Conservation (phyloP, 2,329 filamentous ascomycete genomes). For the Aspergillus fumigatiaffinis region DNA sequence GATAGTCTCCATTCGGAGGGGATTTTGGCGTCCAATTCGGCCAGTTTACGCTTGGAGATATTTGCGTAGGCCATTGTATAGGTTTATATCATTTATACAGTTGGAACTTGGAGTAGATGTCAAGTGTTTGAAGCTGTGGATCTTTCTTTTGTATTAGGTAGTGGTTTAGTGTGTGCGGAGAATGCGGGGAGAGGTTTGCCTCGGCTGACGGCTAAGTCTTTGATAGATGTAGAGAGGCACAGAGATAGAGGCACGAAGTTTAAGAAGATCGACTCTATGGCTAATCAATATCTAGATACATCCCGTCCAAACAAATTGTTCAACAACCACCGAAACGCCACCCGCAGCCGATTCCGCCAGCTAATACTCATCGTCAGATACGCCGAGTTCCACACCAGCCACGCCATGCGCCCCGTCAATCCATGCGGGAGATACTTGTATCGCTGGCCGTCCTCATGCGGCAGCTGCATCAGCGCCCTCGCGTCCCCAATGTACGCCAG, state of each 20-base stretch:
- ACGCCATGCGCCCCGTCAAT: conserved; percentile 39
- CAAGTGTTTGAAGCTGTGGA: neutral
- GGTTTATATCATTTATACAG: too few relatives aligned
- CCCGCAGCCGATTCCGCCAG: conserved; percentile 43
- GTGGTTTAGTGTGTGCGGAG: neutral
- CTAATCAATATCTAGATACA: conserved; percentile 37
- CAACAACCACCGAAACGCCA: conserved; percentile 40
- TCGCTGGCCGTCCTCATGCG: conserved; percentile 20
- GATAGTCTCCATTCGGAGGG: conserved; percentile 39
- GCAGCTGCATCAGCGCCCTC: conserved; percentile 54
- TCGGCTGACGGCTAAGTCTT: neutral
- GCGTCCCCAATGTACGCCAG: conserved; percentile 59
- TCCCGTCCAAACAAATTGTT: conserved; percentile 44
- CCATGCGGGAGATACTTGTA: conserved; percentile 32
- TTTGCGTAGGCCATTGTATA: conserved; percentile 24
- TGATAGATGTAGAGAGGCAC: too few relatives aligned
- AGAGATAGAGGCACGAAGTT: too few relatives aligned
- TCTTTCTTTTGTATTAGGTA: neutral
- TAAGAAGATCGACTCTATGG: neutral
- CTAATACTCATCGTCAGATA: conserved; percentile 47
- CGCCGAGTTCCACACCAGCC: conserved; percentile 43
- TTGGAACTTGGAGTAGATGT: neutral
- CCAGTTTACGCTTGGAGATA: conserved; percentile 38
- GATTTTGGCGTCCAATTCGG: conserved; percentile 34
- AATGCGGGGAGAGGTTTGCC: neutral